Base-by-base conservation (phyloP, 345 rosid species). In the Syzygium aromaticum region DNA sequence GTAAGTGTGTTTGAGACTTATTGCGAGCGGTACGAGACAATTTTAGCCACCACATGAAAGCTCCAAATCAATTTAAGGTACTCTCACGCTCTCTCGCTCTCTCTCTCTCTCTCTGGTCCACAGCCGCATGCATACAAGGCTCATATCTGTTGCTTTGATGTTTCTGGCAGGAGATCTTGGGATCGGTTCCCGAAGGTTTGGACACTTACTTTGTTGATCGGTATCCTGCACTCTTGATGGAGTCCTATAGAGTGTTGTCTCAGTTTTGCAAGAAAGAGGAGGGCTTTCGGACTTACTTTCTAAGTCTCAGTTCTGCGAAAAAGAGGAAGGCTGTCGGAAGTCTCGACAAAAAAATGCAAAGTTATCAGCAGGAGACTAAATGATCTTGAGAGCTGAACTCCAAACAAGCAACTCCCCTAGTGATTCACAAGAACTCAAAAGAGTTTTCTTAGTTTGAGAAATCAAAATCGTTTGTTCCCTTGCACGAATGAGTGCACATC, bases 21-120 rank as follows among this genome's bases (percentile, higher is more conserved):
- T 88, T 97, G 91, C 92, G 99, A 67, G 96, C 95, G 77, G 93
- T 97, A 85, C 91, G 98, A 67, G 95, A 96, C 92, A 97, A 96
- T 90, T 89, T 93, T 87, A 95, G 94, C 90, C 99, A 96, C 87
- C 94, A 94, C 88, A 88, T 98, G 87, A 98, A 97, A 90, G 96
- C 96, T 88, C 97, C 98, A 64, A 87, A 87, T 88, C 93, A 93
- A 87, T 93, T 97, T 77, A 96, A 97, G 98, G 99, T 91, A 63
- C 86, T 89, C 85, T 90, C 92, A 86, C 67, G 49, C 54, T 54
- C 51, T 40, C 84, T 15, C 3, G 38, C n/a, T n/a, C n/a, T n/a
- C n/a, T n/a, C 51, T 33, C 8, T 12, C 23, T 17, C 46, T 12
- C 8, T 3, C 4, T 28, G 51, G 17, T 78, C 54, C 16, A 19